These are phyloP conservation scores for Fusarium sp. DNA, from an alignment of 2,329 filamentous ascomycete species.

Conservation along the genomic window DNA sequence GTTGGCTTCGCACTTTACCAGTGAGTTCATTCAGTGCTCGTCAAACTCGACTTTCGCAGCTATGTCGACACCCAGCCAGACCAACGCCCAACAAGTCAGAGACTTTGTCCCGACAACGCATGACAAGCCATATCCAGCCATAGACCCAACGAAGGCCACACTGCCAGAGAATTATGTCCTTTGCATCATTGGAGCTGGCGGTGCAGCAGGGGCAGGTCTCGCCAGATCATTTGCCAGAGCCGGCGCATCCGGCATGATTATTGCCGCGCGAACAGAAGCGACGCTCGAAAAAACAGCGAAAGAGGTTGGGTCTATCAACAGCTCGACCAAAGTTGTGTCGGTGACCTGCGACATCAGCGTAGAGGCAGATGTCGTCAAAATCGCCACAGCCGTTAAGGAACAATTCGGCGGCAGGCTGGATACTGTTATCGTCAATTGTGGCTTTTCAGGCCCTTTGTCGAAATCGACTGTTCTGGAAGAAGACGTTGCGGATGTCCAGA, in stretches of 20 bases:
- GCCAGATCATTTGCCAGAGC: slow-evolving; percentile 8
- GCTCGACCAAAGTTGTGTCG: background rate
- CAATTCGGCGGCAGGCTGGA: background rate
- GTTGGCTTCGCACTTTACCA: rapidly evolving
- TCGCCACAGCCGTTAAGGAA: background rate
- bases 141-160: background rate
- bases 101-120: background rate
- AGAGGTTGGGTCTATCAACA: background rate
- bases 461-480: slow-evolving; percentile 11
- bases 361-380: background rate
- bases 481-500: slow-evolving; percentile 2
- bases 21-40: rapidly evolving
- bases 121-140: background rate
- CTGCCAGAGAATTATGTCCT: background rate
- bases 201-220: background rate
- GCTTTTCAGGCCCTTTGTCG: background rate
- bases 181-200: slow-evolving; percentile 15
- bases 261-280: slow-evolving; percentile 2
- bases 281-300: background rate
- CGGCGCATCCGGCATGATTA: background rate
- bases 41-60: background rate
- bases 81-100: slow-evolving; percentile 2
- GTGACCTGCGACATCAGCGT: background rate
- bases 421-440: slow-evolving; percentile 11
- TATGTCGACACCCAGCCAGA: background rate